Conservation (phyloP, 2,329 filamentous ascomycete species). For the Botrytis aclada region DNA sequence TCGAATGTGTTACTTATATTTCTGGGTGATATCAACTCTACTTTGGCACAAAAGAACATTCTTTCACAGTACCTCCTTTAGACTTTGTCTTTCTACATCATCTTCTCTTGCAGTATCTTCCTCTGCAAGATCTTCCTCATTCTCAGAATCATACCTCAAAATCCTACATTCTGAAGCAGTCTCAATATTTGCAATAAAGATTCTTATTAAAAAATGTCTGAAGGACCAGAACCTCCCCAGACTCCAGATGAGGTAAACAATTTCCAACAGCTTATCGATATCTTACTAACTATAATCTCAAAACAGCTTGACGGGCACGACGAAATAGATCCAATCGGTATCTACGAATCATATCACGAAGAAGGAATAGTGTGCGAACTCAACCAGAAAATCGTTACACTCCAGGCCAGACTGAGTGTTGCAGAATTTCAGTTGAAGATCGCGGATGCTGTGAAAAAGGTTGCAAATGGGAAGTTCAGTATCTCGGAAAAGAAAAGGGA, state of each 20-base stretch:
- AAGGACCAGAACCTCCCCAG: too few relatives aligned
- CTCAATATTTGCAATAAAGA: neutral
- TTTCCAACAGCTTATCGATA: neutral
- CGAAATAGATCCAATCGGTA: too few relatives aligned
- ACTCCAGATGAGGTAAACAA: neutral
- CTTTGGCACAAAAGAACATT: neutral
- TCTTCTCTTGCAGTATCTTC: too few relatives aligned
- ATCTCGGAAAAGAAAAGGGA: too few relatives aligned
- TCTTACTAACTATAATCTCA: neutral
- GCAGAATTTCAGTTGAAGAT: neutral
- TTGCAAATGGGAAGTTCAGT: too few relatives aligned
- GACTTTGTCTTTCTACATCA: neutral
- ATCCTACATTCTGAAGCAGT: neutral
- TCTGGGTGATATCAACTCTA: neutral
- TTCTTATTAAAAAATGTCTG: neutral
- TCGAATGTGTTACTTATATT: neutral
- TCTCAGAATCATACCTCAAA: neutral
- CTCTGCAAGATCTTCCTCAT: neutral
- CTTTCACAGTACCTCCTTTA: neutral
- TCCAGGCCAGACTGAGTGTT: neutral
- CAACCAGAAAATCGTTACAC: too few relatives aligned
- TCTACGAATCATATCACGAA: too few relatives aligned
- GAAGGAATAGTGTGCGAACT: neutral
- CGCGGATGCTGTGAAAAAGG: accelerated
- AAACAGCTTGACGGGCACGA: accelerated